phyloP scores from a whole-genome alignment of 441 rosid species.

The Metrosideros polymorpha region DNA sequence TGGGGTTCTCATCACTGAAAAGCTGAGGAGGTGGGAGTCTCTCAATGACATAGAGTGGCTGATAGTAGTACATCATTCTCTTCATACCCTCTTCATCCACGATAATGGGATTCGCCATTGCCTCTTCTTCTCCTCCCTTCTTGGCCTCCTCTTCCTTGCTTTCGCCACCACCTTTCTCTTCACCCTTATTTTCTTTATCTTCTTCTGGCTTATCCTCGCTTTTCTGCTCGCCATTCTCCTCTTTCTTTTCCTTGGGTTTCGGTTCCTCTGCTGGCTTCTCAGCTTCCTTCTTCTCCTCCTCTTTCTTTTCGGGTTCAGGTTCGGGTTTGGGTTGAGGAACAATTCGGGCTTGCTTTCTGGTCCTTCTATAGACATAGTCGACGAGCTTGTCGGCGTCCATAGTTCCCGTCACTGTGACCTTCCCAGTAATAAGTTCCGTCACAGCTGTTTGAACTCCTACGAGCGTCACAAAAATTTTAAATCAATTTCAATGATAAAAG shows the following conservation, averaged over 20 bases:
- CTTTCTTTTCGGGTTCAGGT: slow-evolving; percentile 14
- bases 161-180: not conserved
- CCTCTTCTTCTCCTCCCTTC: not conserved
- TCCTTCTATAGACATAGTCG: slow-evolving; percentile 67
- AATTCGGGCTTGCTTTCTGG: slow-evolving; percentile 72
- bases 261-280: slow-evolving; percentile 21
- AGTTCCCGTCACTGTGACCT: slow-evolving; percentile 79
- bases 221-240: slow-evolving; percentile 1
- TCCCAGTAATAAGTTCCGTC: slow-evolving; percentile 54
- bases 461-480: not conserved
- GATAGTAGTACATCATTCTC: slow-evolving; percentile 55
- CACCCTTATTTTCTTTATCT: slow-evolving; percentile 1
- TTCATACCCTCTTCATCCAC: slow-evolving; percentile 50
- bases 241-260: not conserved
- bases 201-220: slow-evolving; percentile 12
- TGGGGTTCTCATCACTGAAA: slow-evolving; percentile 94
- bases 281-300: slow-evolving; percentile 30
- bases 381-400: slow-evolving; percentile 75
- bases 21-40: slow-evolving; percentile 75
- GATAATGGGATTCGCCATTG: not conserved
- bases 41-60: slow-evolving; percentile 59
- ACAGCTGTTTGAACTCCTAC: slow-evolving; percentile 72
- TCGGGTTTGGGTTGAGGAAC: slow-evolving; percentile 54
- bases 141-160: not conserved
- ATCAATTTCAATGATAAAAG: not conserved